phyloP scores from a whole-genome alignment of 2,329 filamentous ascomycete species.

The Cadophora gregata region DNA sequence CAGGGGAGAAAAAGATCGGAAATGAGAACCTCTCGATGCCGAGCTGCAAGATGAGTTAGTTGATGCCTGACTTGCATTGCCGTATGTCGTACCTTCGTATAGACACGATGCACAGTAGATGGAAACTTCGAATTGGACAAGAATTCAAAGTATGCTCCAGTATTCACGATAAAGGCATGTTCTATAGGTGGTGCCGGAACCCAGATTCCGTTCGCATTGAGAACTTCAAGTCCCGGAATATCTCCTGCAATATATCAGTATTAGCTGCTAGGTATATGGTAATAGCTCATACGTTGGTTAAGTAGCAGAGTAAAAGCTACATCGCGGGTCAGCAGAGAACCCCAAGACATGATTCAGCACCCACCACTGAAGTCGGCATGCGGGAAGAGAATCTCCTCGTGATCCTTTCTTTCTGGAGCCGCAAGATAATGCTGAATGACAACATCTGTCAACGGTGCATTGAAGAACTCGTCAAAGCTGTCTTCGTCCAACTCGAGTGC shows the following conservation, averaged over 20 bases:
- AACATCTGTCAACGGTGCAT: constrained; percentile 11
- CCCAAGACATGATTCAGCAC: not conserved
- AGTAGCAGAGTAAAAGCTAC: constrained; percentile 13
- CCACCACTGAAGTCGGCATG: constrained; percentile 18
- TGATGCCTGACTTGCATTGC: not conserved
- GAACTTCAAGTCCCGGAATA: constrained; percentile 17
- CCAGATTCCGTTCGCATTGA: constrained; percentile 20
- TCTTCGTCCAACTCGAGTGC: constrained; percentile 16
- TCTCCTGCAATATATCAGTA: not conserved
- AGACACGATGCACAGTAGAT: constrained; percentile 14
- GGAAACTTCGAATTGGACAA: constrained; percentile 12
- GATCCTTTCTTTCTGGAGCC: constrained; percentile 8
- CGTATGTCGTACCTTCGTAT: not conserved
- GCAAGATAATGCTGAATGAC: constrained; percentile 16
- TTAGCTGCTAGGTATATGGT: not conserved
- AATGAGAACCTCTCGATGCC: constrained; percentile 9
- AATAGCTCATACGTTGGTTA: constrained; percentile 7
- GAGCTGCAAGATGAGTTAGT: not conserved
- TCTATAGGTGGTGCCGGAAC: constrained; percentile 10
- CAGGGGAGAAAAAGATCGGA: constrained; percentile 14
- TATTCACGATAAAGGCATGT: constrained; percentile 20
- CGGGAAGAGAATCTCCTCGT: constrained; percentile 10
- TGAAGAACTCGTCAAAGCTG: constrained; percentile 14
- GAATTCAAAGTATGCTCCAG: constrained; percentile 17
- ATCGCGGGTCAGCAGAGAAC: not conserved